Evolutionary conservation across 306 rosid species (phyloP).

Genomic region (Canavalia ensiformis): DNA sequence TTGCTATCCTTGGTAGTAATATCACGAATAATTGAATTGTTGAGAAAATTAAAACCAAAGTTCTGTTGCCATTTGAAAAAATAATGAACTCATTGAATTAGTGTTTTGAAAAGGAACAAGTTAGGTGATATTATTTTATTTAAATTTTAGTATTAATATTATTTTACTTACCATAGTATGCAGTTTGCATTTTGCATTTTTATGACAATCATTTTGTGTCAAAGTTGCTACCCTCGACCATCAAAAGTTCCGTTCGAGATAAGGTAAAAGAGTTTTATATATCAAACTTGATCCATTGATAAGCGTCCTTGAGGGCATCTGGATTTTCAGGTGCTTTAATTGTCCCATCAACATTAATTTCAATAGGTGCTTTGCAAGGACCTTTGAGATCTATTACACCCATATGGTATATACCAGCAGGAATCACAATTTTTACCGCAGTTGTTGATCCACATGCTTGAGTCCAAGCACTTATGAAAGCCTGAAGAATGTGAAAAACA

Average conservation of each 20-base stretch:
- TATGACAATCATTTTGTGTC: too few relatives aligned
- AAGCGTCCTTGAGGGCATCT: too few relatives aligned
- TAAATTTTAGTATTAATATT: too few relatives aligned
- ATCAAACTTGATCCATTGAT: too few relatives aligned
- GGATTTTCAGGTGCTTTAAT: too few relatives aligned
- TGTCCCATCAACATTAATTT: not conserved
- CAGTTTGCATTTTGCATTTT: too few relatives aligned
- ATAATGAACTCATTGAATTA: not conserved
- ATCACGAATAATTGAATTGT: not conserved
- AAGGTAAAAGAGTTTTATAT: too few relatives aligned
- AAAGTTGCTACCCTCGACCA: too few relatives aligned
- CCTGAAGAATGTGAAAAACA: not conserved
- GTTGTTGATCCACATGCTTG: not conserved
- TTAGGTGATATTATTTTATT: not conserved
- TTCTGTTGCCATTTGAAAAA: not conserved
- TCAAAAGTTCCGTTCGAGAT: too few relatives aligned
- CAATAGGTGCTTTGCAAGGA: not conserved
- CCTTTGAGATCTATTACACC: not conserved
- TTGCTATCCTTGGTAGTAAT: slow-evolving; percentile 25
- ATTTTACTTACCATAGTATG: too few relatives aligned
- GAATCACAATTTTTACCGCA: not conserved
- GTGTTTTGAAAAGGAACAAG: not conserved
- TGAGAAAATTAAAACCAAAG: not conserved
- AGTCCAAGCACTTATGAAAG: not conserved
- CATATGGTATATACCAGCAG: not conserved